Conservation (phyloP, 176 grass and related monocot species). For the Rhynchospora pubera region DNA sequence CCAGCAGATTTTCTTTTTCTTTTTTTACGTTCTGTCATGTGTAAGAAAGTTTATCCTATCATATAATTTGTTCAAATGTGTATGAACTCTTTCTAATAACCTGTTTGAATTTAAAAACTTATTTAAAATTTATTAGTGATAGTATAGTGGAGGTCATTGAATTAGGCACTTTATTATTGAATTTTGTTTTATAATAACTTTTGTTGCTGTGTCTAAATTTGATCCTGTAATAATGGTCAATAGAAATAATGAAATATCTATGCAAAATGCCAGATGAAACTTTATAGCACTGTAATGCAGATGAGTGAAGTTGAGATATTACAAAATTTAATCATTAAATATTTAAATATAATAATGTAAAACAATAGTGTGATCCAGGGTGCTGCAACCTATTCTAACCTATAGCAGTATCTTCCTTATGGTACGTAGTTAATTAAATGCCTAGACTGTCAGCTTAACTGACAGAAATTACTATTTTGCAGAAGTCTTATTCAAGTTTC, state of each 20-base stretch:
- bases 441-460: not conserved
- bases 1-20: no score
- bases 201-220: not conserved
- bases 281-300: not conserved
- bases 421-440: not conserved
- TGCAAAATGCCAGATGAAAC: not conserved
- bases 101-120: not conserved
- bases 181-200: not conserved
- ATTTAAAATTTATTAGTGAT: not conserved
- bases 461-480: not conserved
- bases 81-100: no score
- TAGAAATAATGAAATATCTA: not conserved
- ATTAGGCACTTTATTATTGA: not conserved
- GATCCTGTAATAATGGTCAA: not conserved
- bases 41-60: no score
- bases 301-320: not conserved
- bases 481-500: constrained; percentile 1
- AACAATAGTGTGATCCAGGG: not conserved
- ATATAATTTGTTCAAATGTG: no score
- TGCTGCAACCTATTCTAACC: not conserved
- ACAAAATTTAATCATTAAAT: not conserved
- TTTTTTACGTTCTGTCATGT: no score
- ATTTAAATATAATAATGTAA: not conserved
- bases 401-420: not conserved
- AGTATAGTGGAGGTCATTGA: not conserved